These are phyloP conservation scores for Stachybotrys chartarum DNA, from an alignment of 2,329 filamentous ascomycete species.

Conservation along the genomic window DNA sequence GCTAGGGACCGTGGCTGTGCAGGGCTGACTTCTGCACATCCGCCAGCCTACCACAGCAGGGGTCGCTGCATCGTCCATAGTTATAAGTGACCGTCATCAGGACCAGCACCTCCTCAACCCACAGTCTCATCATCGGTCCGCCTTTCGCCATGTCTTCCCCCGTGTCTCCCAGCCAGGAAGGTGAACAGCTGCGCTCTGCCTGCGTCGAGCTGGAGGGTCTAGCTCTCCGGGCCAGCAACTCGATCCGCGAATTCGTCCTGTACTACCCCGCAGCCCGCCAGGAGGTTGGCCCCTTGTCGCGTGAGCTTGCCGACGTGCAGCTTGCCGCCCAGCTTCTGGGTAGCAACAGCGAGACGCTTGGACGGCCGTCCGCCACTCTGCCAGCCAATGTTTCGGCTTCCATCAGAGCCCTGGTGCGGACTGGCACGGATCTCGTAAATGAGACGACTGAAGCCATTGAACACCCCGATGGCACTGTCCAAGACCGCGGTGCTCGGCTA, in stretches of 20 bases:
- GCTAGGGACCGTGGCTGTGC: too few species aligned
- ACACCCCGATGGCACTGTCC: conserved; percentile 2
- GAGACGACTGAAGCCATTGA: conserved; percentile 14
- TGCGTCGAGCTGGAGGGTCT: not conserved
- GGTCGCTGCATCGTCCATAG: too few species aligned
- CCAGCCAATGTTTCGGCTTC: conserved; percentile 8
- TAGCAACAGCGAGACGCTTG: conserved; percentile 13
- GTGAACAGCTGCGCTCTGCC: not conserved
- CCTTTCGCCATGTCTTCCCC: too few species aligned
- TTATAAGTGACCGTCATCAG: too few species aligned
- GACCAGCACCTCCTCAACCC: too few species aligned
- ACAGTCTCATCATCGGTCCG: too few species aligned
- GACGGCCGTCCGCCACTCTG: conserved; percentile 5
- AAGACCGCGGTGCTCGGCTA: conserved; percentile 8
- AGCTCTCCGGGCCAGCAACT: not conserved
- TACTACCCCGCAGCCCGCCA: conserved; percentile 14
- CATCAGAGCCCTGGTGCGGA: conserved; percentile 10
- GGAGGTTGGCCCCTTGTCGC: conserved; percentile 14
- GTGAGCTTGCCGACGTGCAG: conserved; percentile 18
- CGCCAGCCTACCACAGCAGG: too few species aligned
- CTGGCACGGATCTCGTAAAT: conserved; percentile 10
- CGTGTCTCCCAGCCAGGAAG: too few species aligned
- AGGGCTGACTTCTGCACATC: too few species aligned
- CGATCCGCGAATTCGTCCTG: conserved; percentile 13
- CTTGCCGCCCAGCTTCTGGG: conserved; percentile 15